Base-by-base conservation (phyloP, 805 yeast species). In the Saccharomycopsis fibuligera region DNA sequence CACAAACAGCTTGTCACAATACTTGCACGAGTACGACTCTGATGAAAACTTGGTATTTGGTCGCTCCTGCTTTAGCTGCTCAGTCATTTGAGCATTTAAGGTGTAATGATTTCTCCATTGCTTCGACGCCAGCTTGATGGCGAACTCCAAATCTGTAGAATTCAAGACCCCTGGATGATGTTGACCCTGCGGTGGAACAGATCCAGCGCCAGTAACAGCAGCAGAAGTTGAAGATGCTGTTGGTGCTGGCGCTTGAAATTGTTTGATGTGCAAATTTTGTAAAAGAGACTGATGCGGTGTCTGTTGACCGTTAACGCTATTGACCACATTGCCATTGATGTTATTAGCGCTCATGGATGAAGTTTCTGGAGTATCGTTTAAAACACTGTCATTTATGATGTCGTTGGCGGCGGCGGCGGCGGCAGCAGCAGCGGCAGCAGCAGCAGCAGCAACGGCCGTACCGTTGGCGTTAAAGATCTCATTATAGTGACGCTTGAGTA, bases 61-160 rank as follows among this genome's bases (percentile, higher is more conserved):
- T 10, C 39, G 25, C 12, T 44, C 41, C 19, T 23, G 19, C n/a
- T 37, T 43, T 12, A 44, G 14, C 10, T 38, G 31, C 2, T 4
- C 35, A 4, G 44, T 44, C n/a, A 50, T 48, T 9, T 19, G 33
- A 8, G 43, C 30, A 29, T 46, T 41, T 30, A 12, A 33, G n/a
- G 4, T 25, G 1, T 36, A 44, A 41, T 50, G 49, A 10, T 19
- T 29, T 39, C 41, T 50, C 56, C 54, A 50, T 43, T 47, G 47
- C 24, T 47, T 52, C 2, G 55, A 19, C 4, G 50, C 49, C 19
- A 35, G 16, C 30, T 53, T 53, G 19, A 44, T 30, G 5, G 47
- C 33, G 19, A 44, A 35, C 12, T 52, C 53, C 30, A 47, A 39
- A 21, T 45, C 48, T 25, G 33, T 24, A 17, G 44, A 47, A 31